These are phyloP conservation scores for Fusarium buharicum DNA, from an alignment of 2,329 filamentous ascomycete species.

Conservation along the genomic window DNA sequence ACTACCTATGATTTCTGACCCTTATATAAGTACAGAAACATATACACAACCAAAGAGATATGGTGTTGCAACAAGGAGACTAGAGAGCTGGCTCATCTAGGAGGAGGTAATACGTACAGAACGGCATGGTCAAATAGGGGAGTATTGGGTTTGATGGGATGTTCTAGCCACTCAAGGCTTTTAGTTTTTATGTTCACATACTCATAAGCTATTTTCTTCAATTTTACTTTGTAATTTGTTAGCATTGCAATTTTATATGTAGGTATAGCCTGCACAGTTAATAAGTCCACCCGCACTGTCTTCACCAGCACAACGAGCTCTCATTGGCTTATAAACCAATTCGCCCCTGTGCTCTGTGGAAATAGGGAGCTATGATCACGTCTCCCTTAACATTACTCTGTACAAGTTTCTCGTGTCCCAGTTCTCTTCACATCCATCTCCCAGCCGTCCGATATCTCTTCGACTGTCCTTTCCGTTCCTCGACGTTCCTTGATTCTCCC, in stretches of 20 bases:
- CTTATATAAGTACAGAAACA: neutral
- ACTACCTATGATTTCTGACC: neutral
- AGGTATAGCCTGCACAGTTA: slow-evolving; percentile 9
- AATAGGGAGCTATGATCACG: slow-evolving; percentile 27
- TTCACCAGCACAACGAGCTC: neutral
- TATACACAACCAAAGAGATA: neutral
- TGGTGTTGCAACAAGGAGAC: neutral
- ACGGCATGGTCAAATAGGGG: neutral
- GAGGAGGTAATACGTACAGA: neutral
- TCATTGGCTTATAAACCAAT: slow-evolving; percentile 24
- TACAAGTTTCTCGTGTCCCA: slow-evolving; percentile 27
- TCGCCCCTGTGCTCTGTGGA: slow-evolving; percentile 19
- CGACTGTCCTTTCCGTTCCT: slow-evolving; percentile 14
- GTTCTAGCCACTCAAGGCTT: neutral
- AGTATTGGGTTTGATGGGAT: neutral
- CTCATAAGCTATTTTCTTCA: neutral
- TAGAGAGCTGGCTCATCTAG: slow-evolving; percentile 25
- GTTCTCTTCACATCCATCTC: slow-evolving; percentile 17
- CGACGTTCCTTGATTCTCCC: slow-evolving; percentile 13
- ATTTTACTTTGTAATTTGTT: neutral
- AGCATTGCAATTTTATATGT: neutral
- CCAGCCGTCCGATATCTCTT: slow-evolving; percentile 19
- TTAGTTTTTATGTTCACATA: neutral
- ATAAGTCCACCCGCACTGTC: slow-evolving; percentile 15
- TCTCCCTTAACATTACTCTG: slow-evolving; percentile 36